Percentiles rank a stretch among this genome's conserved stretches.
These are phyloP conservation scores for Quercus alba DNA, from an alignment of 306 rosid species.

Conservation along the genomic window DNA sequence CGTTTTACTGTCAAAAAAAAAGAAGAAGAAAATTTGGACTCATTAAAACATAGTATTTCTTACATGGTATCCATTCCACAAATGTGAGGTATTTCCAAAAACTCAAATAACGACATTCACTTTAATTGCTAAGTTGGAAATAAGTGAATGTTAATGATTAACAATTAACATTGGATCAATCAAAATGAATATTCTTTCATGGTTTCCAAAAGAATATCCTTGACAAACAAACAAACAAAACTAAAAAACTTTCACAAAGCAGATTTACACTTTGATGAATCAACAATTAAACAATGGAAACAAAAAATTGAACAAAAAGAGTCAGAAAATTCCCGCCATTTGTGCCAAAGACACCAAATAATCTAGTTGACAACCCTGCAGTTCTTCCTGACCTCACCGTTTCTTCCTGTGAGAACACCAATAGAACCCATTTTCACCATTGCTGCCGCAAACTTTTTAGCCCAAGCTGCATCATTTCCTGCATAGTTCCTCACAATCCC, in stretches of 20 bases:
- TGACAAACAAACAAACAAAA: neutral
- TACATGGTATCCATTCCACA: no score
- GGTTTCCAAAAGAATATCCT: no score
- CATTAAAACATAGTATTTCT: no score
- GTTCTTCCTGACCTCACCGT: conserved; percentile 37
- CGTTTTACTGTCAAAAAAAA: no score
- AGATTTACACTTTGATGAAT: neutral
- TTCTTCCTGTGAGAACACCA: conserved; percentile 15
- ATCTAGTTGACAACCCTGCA: conserved; percentile 30
- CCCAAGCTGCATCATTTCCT: conserved; percentile 18
- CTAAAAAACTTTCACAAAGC: neutral
- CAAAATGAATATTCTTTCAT: no score
- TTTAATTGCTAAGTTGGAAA: no score
- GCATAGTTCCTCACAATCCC: conserved; percentile 29
- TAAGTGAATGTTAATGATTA: no score
- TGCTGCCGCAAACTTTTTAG: conserved; percentile 26
- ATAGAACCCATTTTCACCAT: conserved; percentile 40
- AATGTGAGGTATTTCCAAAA: no score
- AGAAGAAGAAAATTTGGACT: no score
- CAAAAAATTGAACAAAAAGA: no score
- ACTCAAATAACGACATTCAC: no score
- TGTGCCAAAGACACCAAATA: neutral
- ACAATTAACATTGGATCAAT: no score
- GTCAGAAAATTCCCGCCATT: neutral
- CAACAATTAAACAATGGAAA: neutral